Evolutionary conservation across 2,329 filamentous ascomycete genomes (phyloP).

Genomic region (Cladorrhinum sp.): DNA sequence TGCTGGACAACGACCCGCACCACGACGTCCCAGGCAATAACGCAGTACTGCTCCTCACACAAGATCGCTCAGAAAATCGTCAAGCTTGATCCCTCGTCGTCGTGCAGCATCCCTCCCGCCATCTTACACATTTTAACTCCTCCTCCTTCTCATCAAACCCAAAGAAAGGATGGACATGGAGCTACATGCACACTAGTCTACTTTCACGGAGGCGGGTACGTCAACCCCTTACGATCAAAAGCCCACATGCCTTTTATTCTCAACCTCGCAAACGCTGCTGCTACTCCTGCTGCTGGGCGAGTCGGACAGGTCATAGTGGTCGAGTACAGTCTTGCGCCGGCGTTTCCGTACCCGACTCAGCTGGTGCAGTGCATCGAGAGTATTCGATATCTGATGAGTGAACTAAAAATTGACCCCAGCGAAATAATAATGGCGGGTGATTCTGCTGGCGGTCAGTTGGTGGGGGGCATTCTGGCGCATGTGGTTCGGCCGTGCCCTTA

Average conservation of each 20-base stretch:
- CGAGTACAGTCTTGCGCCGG: constrained; percentile 25
- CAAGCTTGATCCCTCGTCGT: not conserved
- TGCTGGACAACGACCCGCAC: not conserved
- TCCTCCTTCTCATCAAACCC: not conserved
- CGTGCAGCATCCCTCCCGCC: not conserved
- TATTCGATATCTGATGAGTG: constrained; percentile 17
- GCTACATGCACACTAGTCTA: constrained; percentile 25
- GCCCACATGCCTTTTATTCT: constrained; percentile 25
- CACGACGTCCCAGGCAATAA: not conserved
- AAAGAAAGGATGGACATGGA: not conserved
- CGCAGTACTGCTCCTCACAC: not conserved
- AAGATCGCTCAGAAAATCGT: not conserved
- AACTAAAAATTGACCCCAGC: not conserved
- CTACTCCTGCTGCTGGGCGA: no score
- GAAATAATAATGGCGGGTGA: constrained; percentile 26
- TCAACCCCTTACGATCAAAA: constrained; percentile 17
- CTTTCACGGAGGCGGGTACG: constrained; percentile 28
- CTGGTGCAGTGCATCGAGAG: constrained; percentile 22
- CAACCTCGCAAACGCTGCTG: constrained; percentile 11
- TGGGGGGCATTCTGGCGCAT: constrained; percentile 24
- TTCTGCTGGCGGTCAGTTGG: constrained; percentile 26
- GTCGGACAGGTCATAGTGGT: constrained; percentile 21
- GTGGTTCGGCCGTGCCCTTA: constrained; percentile 17
- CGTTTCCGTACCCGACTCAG: constrained; percentile 25
- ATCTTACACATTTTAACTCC: constrained; percentile 23